phyloP scores from a whole-genome alignment of 306 rosid genomes.

The Prunus mume region DNA sequence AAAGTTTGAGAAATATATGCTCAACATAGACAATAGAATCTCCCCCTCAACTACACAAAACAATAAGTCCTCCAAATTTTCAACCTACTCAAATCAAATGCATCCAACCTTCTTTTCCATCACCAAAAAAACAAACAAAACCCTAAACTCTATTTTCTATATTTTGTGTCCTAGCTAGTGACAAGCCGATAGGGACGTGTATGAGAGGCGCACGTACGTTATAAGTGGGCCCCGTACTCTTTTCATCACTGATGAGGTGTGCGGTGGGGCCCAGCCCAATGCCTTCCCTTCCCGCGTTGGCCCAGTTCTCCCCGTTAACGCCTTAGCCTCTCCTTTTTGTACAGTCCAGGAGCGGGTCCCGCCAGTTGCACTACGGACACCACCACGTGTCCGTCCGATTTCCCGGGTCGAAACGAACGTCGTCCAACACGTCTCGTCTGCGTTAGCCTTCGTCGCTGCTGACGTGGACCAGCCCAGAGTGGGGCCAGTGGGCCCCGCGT shows the following conservation, averaged over 20 bases:
- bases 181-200: conserved; percentile 23
- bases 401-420: background rate
- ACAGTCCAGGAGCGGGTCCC: conserved; percentile 13
- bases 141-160: background rate
- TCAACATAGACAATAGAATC: too few species aligned
- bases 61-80: too few species aligned
- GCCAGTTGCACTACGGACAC: background rate
- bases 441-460: background rate
- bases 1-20: too few species aligned
- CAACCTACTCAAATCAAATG: too few species aligned
- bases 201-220: conserved; percentile 52
- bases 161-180: background rate
- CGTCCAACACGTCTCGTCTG: conserved; percentile 32
- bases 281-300: conserved; percentile 44
- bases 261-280: conserved; percentile 26
- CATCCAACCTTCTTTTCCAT: conserved; percentile 9
- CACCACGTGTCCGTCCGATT: conserved; percentile 37
- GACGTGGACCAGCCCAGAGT: conserved; percentile 23
- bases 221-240: conserved; percentile 4
- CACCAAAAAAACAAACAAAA: background rate
- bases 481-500: conserved; percentile 7
- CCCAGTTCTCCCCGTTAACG: conserved; percentile 15
- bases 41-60: too few species aligned
- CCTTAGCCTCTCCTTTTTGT: background rate
- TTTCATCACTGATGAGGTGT: conserved; percentile 12